These are phyloP conservation scores for Tuber microsphaerosporum DNA, from an alignment of 495 filamentous ascomycete species.

Conservation along the genomic window DNA sequence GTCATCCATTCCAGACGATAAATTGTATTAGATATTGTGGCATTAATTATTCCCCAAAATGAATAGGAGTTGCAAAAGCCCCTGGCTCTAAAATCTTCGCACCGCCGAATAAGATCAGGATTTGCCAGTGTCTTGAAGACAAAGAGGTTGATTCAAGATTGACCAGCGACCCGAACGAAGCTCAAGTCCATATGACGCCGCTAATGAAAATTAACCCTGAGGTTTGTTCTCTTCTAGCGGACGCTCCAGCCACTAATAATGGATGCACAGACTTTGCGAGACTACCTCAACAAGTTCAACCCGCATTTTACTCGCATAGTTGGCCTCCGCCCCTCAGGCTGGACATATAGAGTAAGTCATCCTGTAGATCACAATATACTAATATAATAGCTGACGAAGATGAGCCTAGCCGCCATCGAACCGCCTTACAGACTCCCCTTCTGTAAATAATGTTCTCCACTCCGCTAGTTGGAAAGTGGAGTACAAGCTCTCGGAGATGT, in stretches of 20 bases:
- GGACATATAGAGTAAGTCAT: conserved; percentile 60
- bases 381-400: not conserved
- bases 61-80: conserved; percentile 61
- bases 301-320: conserved; percentile 75
- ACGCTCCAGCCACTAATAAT: not conserved
- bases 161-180: conserved; percentile 70
- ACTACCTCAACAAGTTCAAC: conserved; percentile 72
- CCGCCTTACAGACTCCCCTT: conserved; percentile 57
- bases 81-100: conserved; percentile 88
- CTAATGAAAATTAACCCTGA: conserved; percentile 79
- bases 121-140: conserved; percentile 81
- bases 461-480: conserved; percentile 63
- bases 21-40: conserved; percentile 57
- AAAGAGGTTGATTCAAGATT: conserved; percentile 66
- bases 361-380: not conserved
- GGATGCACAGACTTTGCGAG: conserved; percentile 62
- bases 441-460: conserved; percentile 63
- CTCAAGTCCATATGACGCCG: conserved; percentile 96
- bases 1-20: conserved; percentile 75
- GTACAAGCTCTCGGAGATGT: conserved; percentile 59
- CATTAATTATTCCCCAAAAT: conserved; percentile 42
- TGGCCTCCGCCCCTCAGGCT: conserved; percentile 86
- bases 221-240: not conserved
- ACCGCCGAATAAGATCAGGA: conserved; percentile 66
- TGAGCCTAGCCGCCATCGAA: conserved; percentile 50